These are phyloP conservation scores for Aureobasidium sp. DNA, from an alignment of 2,329 filamentous ascomycete species.

Conservation along the genomic window DNA sequence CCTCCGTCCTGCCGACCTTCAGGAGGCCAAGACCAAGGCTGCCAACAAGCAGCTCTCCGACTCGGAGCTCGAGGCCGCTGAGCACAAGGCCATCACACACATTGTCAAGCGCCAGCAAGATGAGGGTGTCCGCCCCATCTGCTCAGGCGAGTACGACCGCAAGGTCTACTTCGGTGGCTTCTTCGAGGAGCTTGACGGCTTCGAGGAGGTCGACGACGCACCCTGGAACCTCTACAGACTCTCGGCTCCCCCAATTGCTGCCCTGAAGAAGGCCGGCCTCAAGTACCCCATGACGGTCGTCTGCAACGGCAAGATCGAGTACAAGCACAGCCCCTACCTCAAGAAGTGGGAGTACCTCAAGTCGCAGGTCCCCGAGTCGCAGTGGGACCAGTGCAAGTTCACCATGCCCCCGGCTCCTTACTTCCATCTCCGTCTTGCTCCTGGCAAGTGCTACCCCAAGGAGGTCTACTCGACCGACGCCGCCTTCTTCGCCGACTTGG, in stretches of 20 bases:
- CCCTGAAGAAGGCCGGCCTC: constrained; percentile 30
- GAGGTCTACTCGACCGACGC: constrained; percentile 26
- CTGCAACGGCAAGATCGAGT: constrained; percentile 29
- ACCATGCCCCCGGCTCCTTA: constrained; percentile 31
- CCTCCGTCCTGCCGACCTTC: constrained; percentile 54
- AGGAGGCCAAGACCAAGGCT: constrained; percentile 48
- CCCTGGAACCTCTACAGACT: constrained; percentile 29
- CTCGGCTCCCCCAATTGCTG: constrained; percentile 28
- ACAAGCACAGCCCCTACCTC: constrained; percentile 26
- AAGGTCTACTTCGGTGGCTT: constrained; percentile 32
- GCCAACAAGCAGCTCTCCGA: constrained; percentile 46
- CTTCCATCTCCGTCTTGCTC: constrained; percentile 29
- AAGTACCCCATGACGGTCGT: constrained; percentile 31
- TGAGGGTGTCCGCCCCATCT: constrained; percentile 54
- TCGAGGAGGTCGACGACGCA: constrained; percentile 28
- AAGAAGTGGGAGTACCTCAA: constrained; percentile 30
- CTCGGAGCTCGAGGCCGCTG: constrained; percentile 51
- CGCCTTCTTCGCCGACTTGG: constrained; percentile 30
- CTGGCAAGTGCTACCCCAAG: constrained; percentile 28
- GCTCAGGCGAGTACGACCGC: constrained; percentile 57
- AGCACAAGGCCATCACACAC: constrained; percentile 56
- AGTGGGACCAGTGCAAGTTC: constrained; percentile 29
- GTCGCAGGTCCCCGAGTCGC: constrained; percentile 24
- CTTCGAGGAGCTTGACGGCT: constrained; percentile 31
- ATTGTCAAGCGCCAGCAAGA: constrained; percentile 57